Conservation (phyloP, 805 yeast species). For the Pichia californica region DNA sequence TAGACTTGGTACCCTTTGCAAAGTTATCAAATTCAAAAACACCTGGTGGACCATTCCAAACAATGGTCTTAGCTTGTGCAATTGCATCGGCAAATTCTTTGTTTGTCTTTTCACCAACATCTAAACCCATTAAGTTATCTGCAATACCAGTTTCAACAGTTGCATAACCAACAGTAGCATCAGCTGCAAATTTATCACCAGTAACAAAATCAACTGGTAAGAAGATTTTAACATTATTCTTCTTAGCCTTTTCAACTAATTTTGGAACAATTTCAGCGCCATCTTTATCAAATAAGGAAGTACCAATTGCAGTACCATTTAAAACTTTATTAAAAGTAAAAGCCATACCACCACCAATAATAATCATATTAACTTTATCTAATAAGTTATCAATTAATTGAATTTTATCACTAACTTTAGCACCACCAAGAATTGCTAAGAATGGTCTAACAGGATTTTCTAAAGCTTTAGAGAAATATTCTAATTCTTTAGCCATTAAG, state of each 20-base stretch:
- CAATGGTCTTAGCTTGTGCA: constrained; percentile 91
- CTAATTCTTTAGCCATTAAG: constrained; percentile 95
- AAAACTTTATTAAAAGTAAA: constrained; percentile 96
- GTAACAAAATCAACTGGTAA: constrained; percentile 95
- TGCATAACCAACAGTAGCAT: constrained; percentile 80
- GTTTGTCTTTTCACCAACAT: constrained; percentile 86
- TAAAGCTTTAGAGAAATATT: constrained; percentile 95
- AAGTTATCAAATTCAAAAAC: constrained; percentile 95
- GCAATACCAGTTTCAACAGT: constrained; percentile 90
- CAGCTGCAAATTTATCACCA: constrained; percentile 90
- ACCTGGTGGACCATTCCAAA: constrained; percentile 99
- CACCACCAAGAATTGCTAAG: constrained; percentile 98
- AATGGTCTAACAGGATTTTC: constrained; percentile 98
- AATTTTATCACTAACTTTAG: constrained; percentile 98
- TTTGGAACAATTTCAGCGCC: constrained; percentile 94
- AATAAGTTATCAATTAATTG: constrained; percentile 95
- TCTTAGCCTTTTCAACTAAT: constrained; percentile 93
- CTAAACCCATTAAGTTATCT: constrained; percentile 92
- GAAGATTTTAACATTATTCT: constrained; percentile 87
- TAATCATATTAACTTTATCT: constrained; percentile 90
- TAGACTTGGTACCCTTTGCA: constrained; percentile 84
- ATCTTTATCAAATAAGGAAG: constrained; percentile 85
- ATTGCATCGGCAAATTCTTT: constrained; percentile 76
- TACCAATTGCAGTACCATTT: constrained; percentile 81
- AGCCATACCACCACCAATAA: constrained; percentile 99